Evolutionary conservation across 768 basidiomycete genomes (phyloP).

Genomic region (Boletus vinaceobasis): DNA sequence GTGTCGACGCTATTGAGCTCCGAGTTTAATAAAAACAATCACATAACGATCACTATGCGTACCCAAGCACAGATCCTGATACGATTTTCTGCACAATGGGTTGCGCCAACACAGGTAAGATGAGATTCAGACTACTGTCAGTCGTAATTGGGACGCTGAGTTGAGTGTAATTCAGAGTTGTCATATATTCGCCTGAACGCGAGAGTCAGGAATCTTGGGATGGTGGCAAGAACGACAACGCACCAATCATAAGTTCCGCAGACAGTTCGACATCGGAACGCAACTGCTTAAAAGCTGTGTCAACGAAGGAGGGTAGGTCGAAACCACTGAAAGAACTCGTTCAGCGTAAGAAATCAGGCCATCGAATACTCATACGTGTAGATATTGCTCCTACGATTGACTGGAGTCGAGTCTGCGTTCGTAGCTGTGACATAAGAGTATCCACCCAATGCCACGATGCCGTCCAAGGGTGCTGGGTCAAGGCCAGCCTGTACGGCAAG

Average conservation of each 20-base stretch:
- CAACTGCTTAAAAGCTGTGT: slow-evolving; percentile 63
- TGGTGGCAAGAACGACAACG: not conserved
- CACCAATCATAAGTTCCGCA: slow-evolving; percentile 57
- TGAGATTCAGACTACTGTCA: slow-evolving; percentile 56
- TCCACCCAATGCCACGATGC: slow-evolving; percentile 65
- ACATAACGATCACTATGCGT: slow-evolving; percentile 1
- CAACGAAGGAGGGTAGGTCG: slow-evolving; percentile 57
- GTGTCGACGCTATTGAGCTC: slow-evolving; percentile 44
- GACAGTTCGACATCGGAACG: slow-evolving; percentile 57
- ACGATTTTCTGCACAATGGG: slow-evolving; percentile 77
- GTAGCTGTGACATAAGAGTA: slow-evolving; percentile 47
- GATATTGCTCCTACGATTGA: slow-evolving; percentile 41
- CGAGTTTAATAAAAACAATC: not conserved
- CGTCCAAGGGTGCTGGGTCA: slow-evolving; percentile 58
- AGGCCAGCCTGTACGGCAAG: slow-evolving; percentile 64
- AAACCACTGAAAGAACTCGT: slow-evolving; percentile 45
- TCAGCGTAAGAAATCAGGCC: not conserved
- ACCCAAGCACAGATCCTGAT: slow-evolving; percentile 54
- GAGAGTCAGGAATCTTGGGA: slow-evolving; percentile 1
- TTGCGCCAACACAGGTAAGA: slow-evolving; percentile 65
- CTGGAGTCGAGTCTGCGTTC: slow-evolving; percentile 32
- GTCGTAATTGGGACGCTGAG: slow-evolving; percentile 52
- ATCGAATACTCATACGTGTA: slow-evolving; percentile 44
- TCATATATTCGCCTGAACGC: slow-evolving; percentile 55
- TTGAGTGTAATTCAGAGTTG: slow-evolving; percentile 62